phyloP scores from a whole-genome alignment of 768 basidiomycete genomes.

The Calocybe indica region DNA sequence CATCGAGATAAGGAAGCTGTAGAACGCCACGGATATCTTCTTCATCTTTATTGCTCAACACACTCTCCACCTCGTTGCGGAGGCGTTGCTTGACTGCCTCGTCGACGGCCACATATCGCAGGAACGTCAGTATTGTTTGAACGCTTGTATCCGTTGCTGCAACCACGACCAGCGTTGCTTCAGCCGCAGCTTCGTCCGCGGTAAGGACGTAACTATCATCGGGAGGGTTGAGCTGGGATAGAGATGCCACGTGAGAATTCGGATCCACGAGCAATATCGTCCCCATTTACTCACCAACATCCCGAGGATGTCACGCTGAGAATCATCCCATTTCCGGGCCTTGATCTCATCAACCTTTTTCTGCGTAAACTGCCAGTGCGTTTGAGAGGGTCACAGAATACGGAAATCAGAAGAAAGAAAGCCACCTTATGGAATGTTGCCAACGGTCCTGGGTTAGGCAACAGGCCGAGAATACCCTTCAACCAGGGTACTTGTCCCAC shows the following conservation, averaged over 20 bases:
- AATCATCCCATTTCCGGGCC: no score
- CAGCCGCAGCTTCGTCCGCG: slow-evolving; percentile 1
- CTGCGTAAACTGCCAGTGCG: no score
- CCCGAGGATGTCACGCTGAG: no score
- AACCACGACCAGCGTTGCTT: slow-evolving; percentile 1
- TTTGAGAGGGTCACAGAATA: no score
- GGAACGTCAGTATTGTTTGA: slow-evolving; percentile 2
- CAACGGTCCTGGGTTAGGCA: slow-evolving; percentile 9
- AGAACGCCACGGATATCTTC: not conserved
- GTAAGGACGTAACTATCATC: not conserved
- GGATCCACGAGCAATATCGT: no score
- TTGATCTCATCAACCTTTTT: no score
- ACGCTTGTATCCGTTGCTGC: slow-evolving; percentile 4
- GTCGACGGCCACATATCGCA: not conserved
- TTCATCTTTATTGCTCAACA: not conserved
- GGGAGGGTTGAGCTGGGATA: no score
- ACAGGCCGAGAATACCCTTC: slow-evolving; percentile 21
- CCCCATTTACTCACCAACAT: no score
- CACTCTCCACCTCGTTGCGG: not conserved
- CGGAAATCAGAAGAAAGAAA: no score
- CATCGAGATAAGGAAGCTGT: slow-evolving; percentile 26
- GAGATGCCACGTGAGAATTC: no score
- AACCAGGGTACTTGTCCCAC: slow-evolving; percentile 24
- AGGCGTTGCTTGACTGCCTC: not conserved
- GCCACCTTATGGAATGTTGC: no score